phyloP scores from a whole-genome alignment of 176 grass and related monocot genomes.

The Miscanthus lutarioriparius region DNA sequence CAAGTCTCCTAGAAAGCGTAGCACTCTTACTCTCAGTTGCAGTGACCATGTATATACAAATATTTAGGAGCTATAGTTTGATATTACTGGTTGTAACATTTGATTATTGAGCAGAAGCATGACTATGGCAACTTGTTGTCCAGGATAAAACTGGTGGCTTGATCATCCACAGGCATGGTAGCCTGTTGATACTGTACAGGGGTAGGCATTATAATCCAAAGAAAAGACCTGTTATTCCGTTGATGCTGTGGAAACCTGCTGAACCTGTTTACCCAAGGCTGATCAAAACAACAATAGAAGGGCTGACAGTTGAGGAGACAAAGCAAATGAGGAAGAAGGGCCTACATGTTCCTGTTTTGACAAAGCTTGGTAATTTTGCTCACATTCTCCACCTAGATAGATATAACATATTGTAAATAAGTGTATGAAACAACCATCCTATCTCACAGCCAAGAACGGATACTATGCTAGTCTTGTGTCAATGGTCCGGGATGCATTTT shows the following conservation, averaged over 20 bases:
- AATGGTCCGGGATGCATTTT: constrained; percentile 80
- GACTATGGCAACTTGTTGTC: neutral
- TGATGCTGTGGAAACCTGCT: constrained; percentile 95
- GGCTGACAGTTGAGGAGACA: constrained; percentile 72
- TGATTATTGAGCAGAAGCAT: neutral
- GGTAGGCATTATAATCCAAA: constrained; percentile 85
- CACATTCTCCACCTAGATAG: neutral
- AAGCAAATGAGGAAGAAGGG: constrained; percentile 90
- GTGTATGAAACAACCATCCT: neutral
- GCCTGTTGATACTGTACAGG: constrained; percentile 72
- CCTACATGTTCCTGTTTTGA: constrained; percentile 60
- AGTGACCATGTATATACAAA: too few species aligned
- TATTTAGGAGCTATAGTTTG: neutral
- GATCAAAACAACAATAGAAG: constrained; percentile 79
- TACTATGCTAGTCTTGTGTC: constrained; percentile 74
- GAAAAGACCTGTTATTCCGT: constrained; percentile 75
- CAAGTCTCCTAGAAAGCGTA: neutral
- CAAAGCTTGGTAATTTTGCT: constrained; percentile 68
- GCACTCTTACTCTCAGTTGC: neutral
- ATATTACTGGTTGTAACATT: neutral
- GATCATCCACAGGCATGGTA: constrained; percentile 70
- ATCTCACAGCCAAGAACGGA: constrained; percentile 81
- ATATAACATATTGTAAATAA: constrained; percentile 20
- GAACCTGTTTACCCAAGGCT: constrained; percentile 81
- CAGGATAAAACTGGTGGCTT: constrained; percentile 88